These are phyloP conservation scores for Ogataea trehalophila DNA, from an alignment of 805 yeast genomes.

Conservation along the genomic window DNA sequence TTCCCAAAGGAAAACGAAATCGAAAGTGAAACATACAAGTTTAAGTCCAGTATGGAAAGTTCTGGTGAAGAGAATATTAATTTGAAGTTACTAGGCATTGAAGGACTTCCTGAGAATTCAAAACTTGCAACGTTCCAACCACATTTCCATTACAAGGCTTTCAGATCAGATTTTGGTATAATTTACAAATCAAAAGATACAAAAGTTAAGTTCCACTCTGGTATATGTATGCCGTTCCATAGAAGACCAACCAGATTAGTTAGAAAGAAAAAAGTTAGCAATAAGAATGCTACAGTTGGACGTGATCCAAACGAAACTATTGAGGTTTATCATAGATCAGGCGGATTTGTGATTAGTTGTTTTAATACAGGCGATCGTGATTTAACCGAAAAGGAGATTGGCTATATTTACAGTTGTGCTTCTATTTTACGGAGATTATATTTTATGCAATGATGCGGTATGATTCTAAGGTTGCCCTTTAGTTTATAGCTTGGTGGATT, in stretches of 20 bases:
- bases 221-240: slow-evolving; percentile 50
- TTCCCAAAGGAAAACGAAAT: slow-evolving; percentile 43
- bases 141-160: slow-evolving; percentile 38
- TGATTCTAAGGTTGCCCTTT: neutral
- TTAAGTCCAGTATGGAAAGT: slow-evolving; percentile 33
- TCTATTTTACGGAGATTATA: slow-evolving; percentile 46
- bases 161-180: slow-evolving; percentile 50
- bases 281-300: neutral
- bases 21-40: slow-evolving; percentile 39
- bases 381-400: slow-evolving; percentile 35
- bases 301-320: slow-evolving; percentile 20
- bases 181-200: slow-evolving; percentile 32
- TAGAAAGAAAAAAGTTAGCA: slow-evolving; percentile 27
- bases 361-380: slow-evolving; percentile 33
- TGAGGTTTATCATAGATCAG: slow-evolving; percentile 44
- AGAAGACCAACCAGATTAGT: slow-evolving; percentile 40
- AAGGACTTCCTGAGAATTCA: slow-evolving; percentile 28
- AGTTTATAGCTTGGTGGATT: neutral
- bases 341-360: slow-evolving; percentile 47
- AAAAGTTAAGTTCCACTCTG: slow-evolving; percentile 37
- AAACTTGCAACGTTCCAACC: slow-evolving; percentile 18
- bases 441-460: slow-evolving; percentile 23
- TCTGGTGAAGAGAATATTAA: slow-evolving; percentile 36
- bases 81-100: slow-evolving; percentile 43
- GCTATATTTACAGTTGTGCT: slow-evolving; percentile 42